Base-by-base conservation (phyloP, 495 filamentous ascomycete genomes). In the Penicillium turbatum region DNA sequence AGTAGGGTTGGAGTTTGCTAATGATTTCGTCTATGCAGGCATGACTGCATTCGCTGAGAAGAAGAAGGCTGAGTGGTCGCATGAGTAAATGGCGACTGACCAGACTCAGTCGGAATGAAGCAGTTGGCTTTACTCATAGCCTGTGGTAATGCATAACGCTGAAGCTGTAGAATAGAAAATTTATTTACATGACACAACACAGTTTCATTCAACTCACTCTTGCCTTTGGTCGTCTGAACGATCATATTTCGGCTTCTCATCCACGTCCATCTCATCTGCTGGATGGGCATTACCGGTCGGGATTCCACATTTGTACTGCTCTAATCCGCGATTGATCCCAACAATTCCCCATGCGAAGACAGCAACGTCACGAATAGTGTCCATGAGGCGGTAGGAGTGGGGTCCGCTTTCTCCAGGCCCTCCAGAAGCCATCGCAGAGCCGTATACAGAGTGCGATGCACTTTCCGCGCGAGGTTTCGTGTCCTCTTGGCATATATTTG, bases 41-140 rank as follows among this genome's bases (percentile, higher is more conserved):
- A 97, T 97, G 92, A 85, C 79, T 63, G 93, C 93, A 13, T 98
- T 98, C 74, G 86, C 86, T 1, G 87, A 93, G 75, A 97, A 96
- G 84, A 83, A 88, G 77, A 92, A 95, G 79, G 75, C 93, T 1
- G 82, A 95, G 68, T 98, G 93, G 93, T 84, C 79, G 21, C 70
- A 97, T 66, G 82, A 92, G 67, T 97, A 84, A 63, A 56, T 39
- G 10, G 5, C 11, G n/a, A 12, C 6, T 4, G 19, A 15, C 6
- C 2, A 6, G 5, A 15, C n/a, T 44, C 24, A 10, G 27, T 44
- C 19, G 1, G 21, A 38, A 39, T 39, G 26, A 38, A 39, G 39
- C 32, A 34, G 16, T 26, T 51, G 17, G 29, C 5, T 21, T 38
- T 41, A 40, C 41, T 34, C 37, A 27, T 51, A 21, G 21, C 39